A percentile compares a stretch with the other conserved stretches of the same genome.
phyloP scores from a whole-genome alignment of 495 filamentous ascomycete species.

The Parmelia sp. region DNA sequence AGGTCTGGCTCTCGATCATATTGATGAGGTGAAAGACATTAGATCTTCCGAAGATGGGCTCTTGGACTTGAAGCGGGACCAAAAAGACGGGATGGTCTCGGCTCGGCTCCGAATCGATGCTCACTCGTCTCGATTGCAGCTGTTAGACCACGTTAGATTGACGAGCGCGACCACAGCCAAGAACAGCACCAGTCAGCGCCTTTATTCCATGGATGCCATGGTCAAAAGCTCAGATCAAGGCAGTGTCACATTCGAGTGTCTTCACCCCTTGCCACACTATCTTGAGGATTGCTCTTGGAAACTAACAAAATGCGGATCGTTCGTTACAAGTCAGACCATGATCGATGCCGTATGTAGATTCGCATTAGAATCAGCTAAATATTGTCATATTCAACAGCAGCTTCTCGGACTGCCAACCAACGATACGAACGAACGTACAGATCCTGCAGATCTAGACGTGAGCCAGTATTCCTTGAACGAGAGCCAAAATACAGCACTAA shows the following conservation, averaged over 20 bases:
- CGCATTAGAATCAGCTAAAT: conserved; percentile 26
- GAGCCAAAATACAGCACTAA: conserved; percentile 42
- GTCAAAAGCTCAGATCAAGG: conserved; percentile 29
- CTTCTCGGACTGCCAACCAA: conserved; percentile 26
- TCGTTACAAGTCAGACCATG: conserved; percentile 42
- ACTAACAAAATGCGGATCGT: conserved; percentile 40
- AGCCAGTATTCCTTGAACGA: conserved; percentile 32
- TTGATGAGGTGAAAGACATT: conserved; percentile 38
- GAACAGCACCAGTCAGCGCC: no score
- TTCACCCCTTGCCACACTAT: conserved; percentile 39
- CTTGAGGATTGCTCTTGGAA: conserved; percentile 41
- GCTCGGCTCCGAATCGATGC: no score
- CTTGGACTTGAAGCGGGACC: no score
- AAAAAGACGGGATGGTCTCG: no score
- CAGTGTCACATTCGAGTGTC: conserved; percentile 35
- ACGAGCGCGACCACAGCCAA: no score
- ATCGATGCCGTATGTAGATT: conserved; percentile 40
- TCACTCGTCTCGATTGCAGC: no score
- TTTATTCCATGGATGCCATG: no score
- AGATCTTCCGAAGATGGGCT: no score
- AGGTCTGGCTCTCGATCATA: conserved; percentile 45
- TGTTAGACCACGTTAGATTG: no score
- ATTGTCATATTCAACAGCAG: conserved; percentile 32
- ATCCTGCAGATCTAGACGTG: conserved; percentile 2
- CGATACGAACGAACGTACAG: conserved; percentile 3